Evolutionary conservation across 2,329 filamentous ascomycete species (phyloP).

Genomic region (Phyllosticta capitalensis): DNA sequence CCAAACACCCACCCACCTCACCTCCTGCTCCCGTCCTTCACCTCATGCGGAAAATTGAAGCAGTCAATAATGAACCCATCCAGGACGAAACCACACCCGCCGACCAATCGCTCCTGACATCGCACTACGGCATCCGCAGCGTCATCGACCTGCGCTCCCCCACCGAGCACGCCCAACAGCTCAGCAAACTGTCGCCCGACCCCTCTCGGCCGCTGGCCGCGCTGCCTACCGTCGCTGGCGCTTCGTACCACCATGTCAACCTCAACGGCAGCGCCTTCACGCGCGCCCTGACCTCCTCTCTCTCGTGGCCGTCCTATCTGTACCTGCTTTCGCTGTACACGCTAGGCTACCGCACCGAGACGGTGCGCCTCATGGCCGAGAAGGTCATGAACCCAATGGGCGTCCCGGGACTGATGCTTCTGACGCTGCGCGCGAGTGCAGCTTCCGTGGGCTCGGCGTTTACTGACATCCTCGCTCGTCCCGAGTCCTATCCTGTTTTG

Average conservation of each 20-base stretch:
- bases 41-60: no score
- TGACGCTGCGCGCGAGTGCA: constrained; percentile 60
- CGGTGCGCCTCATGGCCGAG: constrained; percentile 58
- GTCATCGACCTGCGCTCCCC: constrained; percentile 73
- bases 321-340: constrained; percentile 55
- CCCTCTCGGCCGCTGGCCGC: constrained; percentile 36
- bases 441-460: constrained; percentile 50
- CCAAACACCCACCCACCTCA: neutral
- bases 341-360: constrained; percentile 57
- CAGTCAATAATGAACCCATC: constrained; percentile 5
- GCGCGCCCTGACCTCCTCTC: constrained; percentile 53
- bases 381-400: constrained; percentile 66
- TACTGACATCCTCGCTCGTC: constrained; percentile 35
- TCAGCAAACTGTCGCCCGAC: constrained; percentile 48
- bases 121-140: constrained; percentile 56
- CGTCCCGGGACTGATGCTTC: constrained; percentile 58
- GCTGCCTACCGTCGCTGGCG: constrained; percentile 52
- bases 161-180: constrained; percentile 63
- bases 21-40: neutral
- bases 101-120: constrained; percentile 52
- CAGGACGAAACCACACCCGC: constrained; percentile 57
- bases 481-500: constrained; percentile 51
- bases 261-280: constrained; percentile 67
- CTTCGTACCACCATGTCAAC: constrained; percentile 58
- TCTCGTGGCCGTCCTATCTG: constrained; percentile 58